Percentiles rank a stretch among this genome's conserved stretches.
phyloP scores from a whole-genome alignment of 768 basidiomycete species.

The Basidioascus undulatus region DNA sequence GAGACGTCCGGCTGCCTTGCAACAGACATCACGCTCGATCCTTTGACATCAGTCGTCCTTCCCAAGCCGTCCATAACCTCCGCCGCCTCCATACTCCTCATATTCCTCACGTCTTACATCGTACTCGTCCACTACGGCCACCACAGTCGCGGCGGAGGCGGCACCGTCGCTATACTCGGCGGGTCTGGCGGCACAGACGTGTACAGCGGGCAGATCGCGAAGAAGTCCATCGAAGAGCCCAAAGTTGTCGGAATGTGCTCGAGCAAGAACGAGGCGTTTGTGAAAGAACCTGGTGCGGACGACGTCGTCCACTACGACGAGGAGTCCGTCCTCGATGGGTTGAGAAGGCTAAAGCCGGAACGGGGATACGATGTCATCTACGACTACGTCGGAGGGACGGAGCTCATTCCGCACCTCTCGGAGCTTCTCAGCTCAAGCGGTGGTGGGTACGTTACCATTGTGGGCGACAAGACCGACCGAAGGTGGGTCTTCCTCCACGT shows the following conservation, averaged over 20 bases:
- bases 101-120: slow-evolving; percentile 8
- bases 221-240: not conserved
- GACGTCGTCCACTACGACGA: slow-evolving; percentile 7
- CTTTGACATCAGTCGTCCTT: not conserved
- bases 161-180: slow-evolving; percentile 8
- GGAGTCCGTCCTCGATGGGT: slow-evolving; percentile 5
- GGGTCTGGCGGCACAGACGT: slow-evolving; percentile 1
- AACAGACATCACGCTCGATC: slow-evolving; percentile 5
- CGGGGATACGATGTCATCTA: slow-evolving; percentile 7
- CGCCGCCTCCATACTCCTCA: slow-evolving; percentile 10
- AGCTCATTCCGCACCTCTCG: not conserved
- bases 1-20: too few species aligned
- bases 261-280: slow-evolving; percentile 4
- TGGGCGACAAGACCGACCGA: slow-evolving; percentile 10
- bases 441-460: slow-evolving; percentile 7
- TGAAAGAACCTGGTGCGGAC: slow-evolving; percentile 5
- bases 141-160: not conserved
- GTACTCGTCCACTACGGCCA: slow-evolving; percentile 1
- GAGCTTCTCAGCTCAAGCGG: not conserved
- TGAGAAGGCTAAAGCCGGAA: not conserved
- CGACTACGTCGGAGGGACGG: slow-evolving; percentile 9
- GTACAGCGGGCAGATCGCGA: slow-evolving; percentile 8
- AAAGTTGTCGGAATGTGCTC: slow-evolving; percentile 9
- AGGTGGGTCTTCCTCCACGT: too few species aligned
- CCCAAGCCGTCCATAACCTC: slow-evolving; percentile 3